A percentile compares a stretch with the other conserved stretches of the same genome.
Evolutionary conservation across 495 filamentous ascomycete species (phyloP).

Genomic region (Diplogelasinospora grovesii): DNA sequence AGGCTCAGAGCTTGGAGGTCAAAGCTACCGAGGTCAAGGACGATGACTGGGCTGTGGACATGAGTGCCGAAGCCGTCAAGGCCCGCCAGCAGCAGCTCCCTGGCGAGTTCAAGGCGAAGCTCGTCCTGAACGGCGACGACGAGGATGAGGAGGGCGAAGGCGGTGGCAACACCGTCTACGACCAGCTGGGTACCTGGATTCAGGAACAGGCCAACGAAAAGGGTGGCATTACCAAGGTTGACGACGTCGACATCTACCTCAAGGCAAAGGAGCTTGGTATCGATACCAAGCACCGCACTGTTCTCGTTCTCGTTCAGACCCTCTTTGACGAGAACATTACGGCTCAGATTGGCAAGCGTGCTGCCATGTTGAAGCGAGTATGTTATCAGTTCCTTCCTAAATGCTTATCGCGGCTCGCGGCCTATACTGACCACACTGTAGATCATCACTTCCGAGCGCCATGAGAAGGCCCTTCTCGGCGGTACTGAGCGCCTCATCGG

Average conservation of each 20-base stretch:
- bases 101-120: slow-evolving; percentile 80
- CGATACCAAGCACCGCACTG: slow-evolving; percentile 87
- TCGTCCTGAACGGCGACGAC: slow-evolving; percentile 77
- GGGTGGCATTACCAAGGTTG: slow-evolving; percentile 66
- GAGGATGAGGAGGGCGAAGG: slow-evolving; percentile 79
- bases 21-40: slow-evolving; percentile 59
- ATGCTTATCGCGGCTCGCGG: too few species aligned
- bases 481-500: slow-evolving; percentile 86
- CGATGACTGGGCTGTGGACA: slow-evolving; percentile 90
- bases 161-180: slow-evolving; percentile 71
- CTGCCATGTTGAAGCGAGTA: slow-evolving; percentile 79
- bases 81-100: slow-evolving; percentile 88
- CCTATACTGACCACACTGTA: slow-evolving; percentile 38
- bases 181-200: slow-evolving; percentile 92
- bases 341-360: slow-evolving; percentile 71
- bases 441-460: slow-evolving; percentile 83
- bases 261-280: slow-evolving; percentile 96
- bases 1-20: slow-evolving; percentile 65
- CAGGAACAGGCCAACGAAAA: slow-evolving; percentile 62
- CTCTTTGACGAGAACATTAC: slow-evolving; percentile 87
- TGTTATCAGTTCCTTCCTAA: slow-evolving; percentile 15
- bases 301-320: slow-evolving; percentile 86
- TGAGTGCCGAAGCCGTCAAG: slow-evolving; percentile 89
- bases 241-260: slow-evolving; percentile 84
- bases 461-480: slow-evolving; percentile 96